Evolutionary conservation across 768 basidiomycete species (phyloP).

Genomic region (Xerocomus brunneocitrinus): DNA sequence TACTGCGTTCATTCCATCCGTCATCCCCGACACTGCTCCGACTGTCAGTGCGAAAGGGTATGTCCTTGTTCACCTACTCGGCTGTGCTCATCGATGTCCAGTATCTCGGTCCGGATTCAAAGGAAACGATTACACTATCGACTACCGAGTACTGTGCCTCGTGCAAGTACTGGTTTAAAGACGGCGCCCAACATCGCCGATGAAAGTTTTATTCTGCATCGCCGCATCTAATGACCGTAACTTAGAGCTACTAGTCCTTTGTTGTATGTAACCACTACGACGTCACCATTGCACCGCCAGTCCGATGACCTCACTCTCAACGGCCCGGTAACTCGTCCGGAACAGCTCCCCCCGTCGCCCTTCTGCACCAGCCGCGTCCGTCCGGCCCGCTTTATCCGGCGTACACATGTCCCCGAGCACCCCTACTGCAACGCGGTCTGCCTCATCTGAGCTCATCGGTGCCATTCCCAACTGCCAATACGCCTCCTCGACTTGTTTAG

Average conservation of each 20-base stretch:
- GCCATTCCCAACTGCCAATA: conserved; percentile 63
- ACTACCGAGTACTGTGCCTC: conserved; percentile 52
- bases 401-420: conserved; percentile 41
- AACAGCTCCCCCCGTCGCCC: conserved; percentile 46
- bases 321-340: conserved; percentile 78
- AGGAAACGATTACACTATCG: conserved; percentile 51
- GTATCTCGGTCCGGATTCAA: conserved; percentile 69
- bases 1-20: conserved; percentile 38
- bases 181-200: conserved; percentile 39
- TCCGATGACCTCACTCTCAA: conserved; percentile 80
- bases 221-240: conserved; percentile 24
- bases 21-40: conserved; percentile 39
- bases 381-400: conserved; percentile 29
- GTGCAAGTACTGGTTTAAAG: conserved; percentile 56
- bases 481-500: conserved; percentile 68
- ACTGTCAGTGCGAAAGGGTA: conserved; percentile 44
- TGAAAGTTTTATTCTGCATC: conserved; percentile 15
- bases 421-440: conserved; percentile 36
- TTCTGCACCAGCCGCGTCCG: conserved; percentile 34
- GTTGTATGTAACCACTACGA: conserved; percentile 19
- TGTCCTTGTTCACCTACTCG: conserved; percentile 12
- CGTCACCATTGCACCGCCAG: conserved; percentile 68
- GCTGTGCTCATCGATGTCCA: conserved; percentile 3
- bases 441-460: conserved; percentile 26
- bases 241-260: conserved; percentile 28